phyloP scores from a whole-genome alignment of 1,139 yeast species.

The Magnusiomyces ingens region DNA sequence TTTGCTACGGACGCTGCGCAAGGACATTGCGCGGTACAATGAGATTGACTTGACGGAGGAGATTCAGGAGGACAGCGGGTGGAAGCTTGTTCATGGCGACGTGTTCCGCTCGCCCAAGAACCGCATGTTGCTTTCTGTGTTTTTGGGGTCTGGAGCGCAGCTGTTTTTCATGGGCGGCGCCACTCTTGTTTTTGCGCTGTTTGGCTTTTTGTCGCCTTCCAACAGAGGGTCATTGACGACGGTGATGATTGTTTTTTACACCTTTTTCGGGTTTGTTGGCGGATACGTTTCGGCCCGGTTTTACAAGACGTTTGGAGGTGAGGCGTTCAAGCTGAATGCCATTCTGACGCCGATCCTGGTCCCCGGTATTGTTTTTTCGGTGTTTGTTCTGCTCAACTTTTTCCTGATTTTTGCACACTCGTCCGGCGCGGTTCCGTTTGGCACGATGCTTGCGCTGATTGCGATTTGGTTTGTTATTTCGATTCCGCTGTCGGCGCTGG shows the following conservation, averaged over 20 bases:
- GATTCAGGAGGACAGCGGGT: slow-evolving; percentile 88
- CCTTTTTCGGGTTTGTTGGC: slow-evolving; percentile 71
- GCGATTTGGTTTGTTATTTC: slow-evolving; percentile 81
- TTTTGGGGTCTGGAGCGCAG: slow-evolving; percentile 87
- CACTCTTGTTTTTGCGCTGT: slow-evolving; percentile 73
- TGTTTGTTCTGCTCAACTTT: slow-evolving; percentile 69
- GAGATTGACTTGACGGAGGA: slow-evolving; percentile 78
- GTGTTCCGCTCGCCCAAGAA: slow-evolving; percentile 80
- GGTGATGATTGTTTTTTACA: slow-evolving; percentile 76
- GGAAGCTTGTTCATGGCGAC: slow-evolving; percentile 96
- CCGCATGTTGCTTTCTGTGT: slow-evolving; percentile 64
- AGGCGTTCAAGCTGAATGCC: slow-evolving; percentile 83
- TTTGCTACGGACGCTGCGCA: slow-evolving; percentile 69
- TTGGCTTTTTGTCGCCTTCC: slow-evolving; percentile 88
- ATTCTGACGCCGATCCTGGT: slow-evolving; percentile 74
- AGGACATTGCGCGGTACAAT: slow-evolving; percentile 82
- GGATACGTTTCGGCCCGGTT: slow-evolving; percentile 81
- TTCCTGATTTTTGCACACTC: slow-evolving; percentile 71
- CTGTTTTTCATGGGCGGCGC: slow-evolving; percentile 67
- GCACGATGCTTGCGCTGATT: slow-evolving; percentile 78
- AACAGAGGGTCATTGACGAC: slow-evolving; percentile 92
- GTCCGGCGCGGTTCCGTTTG: slow-evolving; percentile 93
- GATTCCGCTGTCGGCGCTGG: slow-evolving; percentile 74
- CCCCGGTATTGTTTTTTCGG: slow-evolving; percentile 65
- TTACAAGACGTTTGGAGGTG: slow-evolving; percentile 88